Conservation (phyloP, 2,329 filamentous ascomycete species). For the Tolypocladium guangdongense region DNA sequence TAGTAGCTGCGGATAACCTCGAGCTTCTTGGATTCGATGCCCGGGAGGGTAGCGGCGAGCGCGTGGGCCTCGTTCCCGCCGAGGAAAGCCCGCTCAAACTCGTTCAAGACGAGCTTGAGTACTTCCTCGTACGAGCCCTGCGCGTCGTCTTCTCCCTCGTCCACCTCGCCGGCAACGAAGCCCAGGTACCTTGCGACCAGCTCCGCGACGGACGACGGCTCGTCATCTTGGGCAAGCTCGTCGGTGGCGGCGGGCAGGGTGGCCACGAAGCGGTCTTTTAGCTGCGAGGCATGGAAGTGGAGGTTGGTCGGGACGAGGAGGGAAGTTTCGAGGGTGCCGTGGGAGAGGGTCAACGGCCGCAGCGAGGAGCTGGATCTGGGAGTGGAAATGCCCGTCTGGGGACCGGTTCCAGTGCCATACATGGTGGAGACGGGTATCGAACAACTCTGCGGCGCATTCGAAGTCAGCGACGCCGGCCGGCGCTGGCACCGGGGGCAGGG, state of each 20-base stretch:
- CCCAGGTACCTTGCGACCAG: slow-evolving; percentile 89
- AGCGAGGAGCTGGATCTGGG: slow-evolving; percentile 89
- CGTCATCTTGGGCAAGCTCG: slow-evolving; percentile 94
- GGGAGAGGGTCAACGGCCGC: slow-evolving; percentile 78
- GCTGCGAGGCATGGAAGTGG: slow-evolving; percentile 90
- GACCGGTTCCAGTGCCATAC: slow-evolving; percentile 75
- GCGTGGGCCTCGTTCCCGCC: slow-evolving; percentile 95
- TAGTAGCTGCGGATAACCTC: slow-evolving; percentile 88
- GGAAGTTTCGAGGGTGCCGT: slow-evolving; percentile 92
- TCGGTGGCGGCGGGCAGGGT: slow-evolving; percentile 86
- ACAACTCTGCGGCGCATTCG: slow-evolving; percentile 14
- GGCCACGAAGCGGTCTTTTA: slow-evolving; percentile 81
- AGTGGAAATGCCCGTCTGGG: slow-evolving; percentile 93
- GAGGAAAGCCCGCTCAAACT: slow-evolving; percentile 93
- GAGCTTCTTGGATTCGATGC: slow-evolving; percentile 88
- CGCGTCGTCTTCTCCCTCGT: slow-evolving; percentile 81
- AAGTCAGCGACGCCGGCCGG: slow-evolving; percentile 7
- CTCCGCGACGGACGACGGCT: slow-evolving; percentile 92
- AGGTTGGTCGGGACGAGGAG: slow-evolving; percentile 91
- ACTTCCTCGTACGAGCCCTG: slow-evolving; percentile 88
- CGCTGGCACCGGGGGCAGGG: neutral
- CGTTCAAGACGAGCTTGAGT: slow-evolving; percentile 81
- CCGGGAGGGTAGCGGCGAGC: slow-evolving; percentile 71
- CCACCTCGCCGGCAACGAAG: slow-evolving; percentile 78
- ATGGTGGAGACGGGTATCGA: slow-evolving; percentile 48